A percentile compares a stretch with the other conserved stretches of the same genome.
Conservation (phyloP, 495 filamentous ascomycete genomes). For the Xylaria castorea region DNA sequence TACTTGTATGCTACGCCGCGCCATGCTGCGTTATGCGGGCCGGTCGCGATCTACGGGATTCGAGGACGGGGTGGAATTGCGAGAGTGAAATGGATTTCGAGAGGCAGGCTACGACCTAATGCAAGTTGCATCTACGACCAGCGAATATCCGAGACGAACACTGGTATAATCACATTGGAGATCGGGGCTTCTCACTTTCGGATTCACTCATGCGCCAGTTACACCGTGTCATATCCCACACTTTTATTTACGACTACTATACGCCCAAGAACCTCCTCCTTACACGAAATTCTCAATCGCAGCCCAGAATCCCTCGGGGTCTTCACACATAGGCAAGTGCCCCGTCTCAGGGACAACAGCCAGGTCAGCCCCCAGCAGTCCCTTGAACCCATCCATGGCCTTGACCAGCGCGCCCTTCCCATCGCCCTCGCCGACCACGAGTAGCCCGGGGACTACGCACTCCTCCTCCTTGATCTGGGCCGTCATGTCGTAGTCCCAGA, state of each 20-base stretch:
- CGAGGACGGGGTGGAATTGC: no score
- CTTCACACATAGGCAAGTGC: conserved; percentile 85
- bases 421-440: conserved; percentile 74
- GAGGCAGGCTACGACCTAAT: no score
- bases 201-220: background rate
- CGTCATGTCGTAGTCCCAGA: conserved; percentile 78
- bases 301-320: conserved; percentile 68
- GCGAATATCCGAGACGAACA: background rate
- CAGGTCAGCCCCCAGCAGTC: conserved; percentile 61
- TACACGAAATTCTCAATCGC: conserved; percentile 63
- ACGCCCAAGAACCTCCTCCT: no score
- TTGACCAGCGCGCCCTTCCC: conserved; percentile 70
- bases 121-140: no score
- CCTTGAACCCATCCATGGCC: conserved; percentile 77
- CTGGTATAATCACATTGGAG: background rate
- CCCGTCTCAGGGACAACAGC: conserved; percentile 70
- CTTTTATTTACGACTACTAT: background rate
- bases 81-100: no score
- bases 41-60: no score
- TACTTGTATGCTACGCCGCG: no score
- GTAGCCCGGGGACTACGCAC: conserved; percentile 64
- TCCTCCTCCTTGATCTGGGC: conserved; percentile 61
- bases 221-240: background rate
- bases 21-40: no score
- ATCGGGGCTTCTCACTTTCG: background rate